Conservation (phyloP, 148 eudicot genomes). For the Spergularia bocconei region DNA sequence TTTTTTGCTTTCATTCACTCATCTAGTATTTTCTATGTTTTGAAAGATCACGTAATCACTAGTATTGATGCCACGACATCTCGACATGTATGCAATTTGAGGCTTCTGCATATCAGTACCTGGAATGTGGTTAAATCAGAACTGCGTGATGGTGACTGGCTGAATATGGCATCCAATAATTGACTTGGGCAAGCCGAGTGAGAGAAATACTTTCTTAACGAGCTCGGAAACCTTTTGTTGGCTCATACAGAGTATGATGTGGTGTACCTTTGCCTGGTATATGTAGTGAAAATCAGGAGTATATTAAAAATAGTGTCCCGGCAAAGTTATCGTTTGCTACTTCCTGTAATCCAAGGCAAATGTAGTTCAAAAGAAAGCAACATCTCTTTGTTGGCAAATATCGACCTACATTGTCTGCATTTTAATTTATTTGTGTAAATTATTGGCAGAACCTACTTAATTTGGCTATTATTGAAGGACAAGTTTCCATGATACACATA, state of each 20-base stretch:
- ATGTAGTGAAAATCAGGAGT: neutral
- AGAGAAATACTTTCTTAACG: too few relatives aligned
- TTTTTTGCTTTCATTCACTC: too few relatives aligned
- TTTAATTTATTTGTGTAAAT: too few relatives aligned
- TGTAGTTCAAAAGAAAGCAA: too few relatives aligned
- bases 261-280: neutral
- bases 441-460: too few relatives aligned
- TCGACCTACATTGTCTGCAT: too few relatives aligned
- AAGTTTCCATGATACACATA: neutral
- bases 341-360: too few relatives aligned
- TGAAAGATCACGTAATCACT: too few relatives aligned
- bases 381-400: too few relatives aligned
- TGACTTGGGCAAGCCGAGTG: neutral
- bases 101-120: neutral
- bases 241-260: neutral
- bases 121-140: neutral
- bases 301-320: neutral
- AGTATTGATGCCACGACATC: neutral
- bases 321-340: neutral
- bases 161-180: neutral
- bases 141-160: neutral
- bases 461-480: neutral
- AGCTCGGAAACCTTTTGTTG: too few relatives aligned
- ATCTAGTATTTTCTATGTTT: too few relatives aligned
- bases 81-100: neutral